Evolutionary conservation across 495 filamentous ascomycete genomes (phyloP).

Genomic region (Penicillium flavigenum): DNA sequence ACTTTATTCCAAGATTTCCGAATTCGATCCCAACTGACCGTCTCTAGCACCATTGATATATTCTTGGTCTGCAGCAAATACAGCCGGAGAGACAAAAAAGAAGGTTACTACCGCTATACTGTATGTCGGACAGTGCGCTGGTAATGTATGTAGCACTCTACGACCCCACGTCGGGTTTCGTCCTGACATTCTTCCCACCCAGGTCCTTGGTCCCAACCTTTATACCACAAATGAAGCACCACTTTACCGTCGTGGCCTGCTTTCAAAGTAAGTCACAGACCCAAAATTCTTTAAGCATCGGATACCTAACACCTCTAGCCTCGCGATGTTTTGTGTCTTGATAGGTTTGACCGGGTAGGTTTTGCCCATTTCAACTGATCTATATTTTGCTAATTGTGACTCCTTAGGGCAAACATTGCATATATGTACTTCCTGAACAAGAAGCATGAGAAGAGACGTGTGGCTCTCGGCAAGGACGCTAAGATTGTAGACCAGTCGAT

Average conservation of each 20-base stretch:
- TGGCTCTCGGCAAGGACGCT: constrained; percentile 50
- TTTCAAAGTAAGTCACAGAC: constrained; percentile 42
- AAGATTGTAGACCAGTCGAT: constrained; percentile 41
- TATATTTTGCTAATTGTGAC: background rate
- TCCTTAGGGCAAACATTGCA: constrained; percentile 36
- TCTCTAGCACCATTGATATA: constrained; percentile 57
- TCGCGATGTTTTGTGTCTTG: constrained; percentile 56
- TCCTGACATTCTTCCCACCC: background rate
- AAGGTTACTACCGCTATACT: constrained; percentile 58
- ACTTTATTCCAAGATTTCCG: no score
- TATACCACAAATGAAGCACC: constrained; percentile 57
- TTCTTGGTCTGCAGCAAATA: constrained; percentile 62
- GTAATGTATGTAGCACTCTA: constrained; percentile 48
- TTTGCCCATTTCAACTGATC: background rate
- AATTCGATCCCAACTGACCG: constrained; percentile 32
- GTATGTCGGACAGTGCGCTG: constrained; percentile 57
- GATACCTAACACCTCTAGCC: constrained; percentile 24
- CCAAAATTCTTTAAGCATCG: background rate
- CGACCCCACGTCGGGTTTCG: background rate
- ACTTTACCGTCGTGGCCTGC: constrained; percentile 52
- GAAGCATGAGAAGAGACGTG: constrained; percentile 48
- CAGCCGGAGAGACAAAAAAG: constrained; percentile 63
- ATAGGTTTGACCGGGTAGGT: constrained; percentile 46
- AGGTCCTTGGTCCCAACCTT: constrained; percentile 58
- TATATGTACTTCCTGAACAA: constrained; percentile 53